phyloP scores from a whole-genome alignment of 768 basidiomycete species.

The Gyrodon lividus region DNA sequence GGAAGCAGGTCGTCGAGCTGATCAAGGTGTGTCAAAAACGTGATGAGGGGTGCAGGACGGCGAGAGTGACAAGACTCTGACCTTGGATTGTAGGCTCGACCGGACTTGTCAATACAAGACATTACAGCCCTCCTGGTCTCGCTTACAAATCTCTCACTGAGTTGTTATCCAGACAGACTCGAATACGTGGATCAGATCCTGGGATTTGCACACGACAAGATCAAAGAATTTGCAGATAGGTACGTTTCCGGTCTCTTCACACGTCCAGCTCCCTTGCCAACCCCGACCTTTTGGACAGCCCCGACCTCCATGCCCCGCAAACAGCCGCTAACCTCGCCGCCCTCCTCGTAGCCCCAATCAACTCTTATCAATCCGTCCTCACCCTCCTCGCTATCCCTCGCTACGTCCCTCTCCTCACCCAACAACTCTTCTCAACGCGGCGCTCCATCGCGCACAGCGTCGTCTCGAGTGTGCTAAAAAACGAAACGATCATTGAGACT shows the following conservation, averaged over 20 bases:
- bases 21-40: conserved; percentile 69
- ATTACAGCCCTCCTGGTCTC: conserved; percentile 96
- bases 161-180: conserved; percentile 94
- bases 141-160: conserved; percentile 89
- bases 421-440: conserved; percentile 87
- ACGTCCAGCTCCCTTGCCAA: conserved; percentile 1
- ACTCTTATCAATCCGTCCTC: conserved; percentile 93
- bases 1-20: conserved; percentile 96
- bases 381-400: conserved; percentile 95
- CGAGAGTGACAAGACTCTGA: conserved; percentile 5
- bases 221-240: conserved; percentile 83
- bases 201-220: conserved; percentile 83
- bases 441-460: conserved; percentile 93
- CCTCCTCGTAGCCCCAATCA: conserved; percentile 90
- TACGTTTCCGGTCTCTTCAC: conserved; percentile 26
- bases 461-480: conserved; percentile 92
- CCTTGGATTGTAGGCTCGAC: conserved; percentile 67
- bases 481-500: conserved; percentile 91
- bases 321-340: conserved; percentile 90
- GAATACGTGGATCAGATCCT: conserved; percentile 98
- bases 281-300: conserved; percentile 40
- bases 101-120: conserved; percentile 96
- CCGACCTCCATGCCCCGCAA: conserved; percentile 85
- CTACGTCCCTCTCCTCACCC: conserved; percentile 78
- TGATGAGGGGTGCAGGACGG: not conserved